phyloP scores from a whole-genome alignment of 164 flowering plant species.

The Nelumbo lutea region DNA sequence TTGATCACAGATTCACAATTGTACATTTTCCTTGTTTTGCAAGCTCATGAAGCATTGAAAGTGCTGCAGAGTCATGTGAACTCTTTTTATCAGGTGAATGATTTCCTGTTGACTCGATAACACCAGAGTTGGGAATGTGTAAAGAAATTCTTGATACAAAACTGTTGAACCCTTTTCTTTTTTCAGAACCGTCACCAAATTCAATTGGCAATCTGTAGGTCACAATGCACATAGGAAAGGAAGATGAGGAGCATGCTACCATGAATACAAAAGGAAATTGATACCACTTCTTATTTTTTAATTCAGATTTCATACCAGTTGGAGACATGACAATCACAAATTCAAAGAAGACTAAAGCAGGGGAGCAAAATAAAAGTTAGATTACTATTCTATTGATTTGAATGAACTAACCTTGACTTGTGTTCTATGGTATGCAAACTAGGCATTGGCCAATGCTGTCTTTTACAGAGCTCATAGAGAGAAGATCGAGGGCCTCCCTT shows the following conservation, averaged over 20 bases:
- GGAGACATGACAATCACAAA: not conserved
- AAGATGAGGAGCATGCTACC: not conserved
- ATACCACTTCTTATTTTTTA: too few relatives aligned
- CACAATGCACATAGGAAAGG: not conserved
- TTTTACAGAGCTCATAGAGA: slow-evolving; percentile 61
- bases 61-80: slow-evolving; percentile 77
- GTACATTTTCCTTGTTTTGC: slow-evolving; percentile 40
- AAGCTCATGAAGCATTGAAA: slow-evolving; percentile 56
- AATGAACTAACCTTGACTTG: slow-evolving; percentile 44
- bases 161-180: slow-evolving; percentile 34
- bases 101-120: slow-evolving; percentile 51
- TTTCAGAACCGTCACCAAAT: slow-evolving; percentile 44
- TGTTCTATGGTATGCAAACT: slow-evolving; percentile 44
- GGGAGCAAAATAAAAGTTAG: not conserved
- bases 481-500: slow-evolving; percentile 82
- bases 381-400: not conserved
- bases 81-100: slow-evolving; percentile 75
- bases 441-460: slow-evolving; percentile 76
- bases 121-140: slow-evolving; percentile 51
- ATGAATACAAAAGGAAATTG: not conserved
- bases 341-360: not conserved
- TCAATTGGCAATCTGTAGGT: slow-evolving; percentile 36
- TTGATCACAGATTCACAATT: slow-evolving; percentile 21
- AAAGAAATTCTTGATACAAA: slow-evolving; percentile 51
- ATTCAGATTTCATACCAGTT: not conserved